A percentile compares a stretch with the other conserved stretches of the same genome.
phyloP scores from a whole-genome alignment of 2,329 filamentous ascomycete genomes.

The Ceratocystis lukuohia region DNA sequence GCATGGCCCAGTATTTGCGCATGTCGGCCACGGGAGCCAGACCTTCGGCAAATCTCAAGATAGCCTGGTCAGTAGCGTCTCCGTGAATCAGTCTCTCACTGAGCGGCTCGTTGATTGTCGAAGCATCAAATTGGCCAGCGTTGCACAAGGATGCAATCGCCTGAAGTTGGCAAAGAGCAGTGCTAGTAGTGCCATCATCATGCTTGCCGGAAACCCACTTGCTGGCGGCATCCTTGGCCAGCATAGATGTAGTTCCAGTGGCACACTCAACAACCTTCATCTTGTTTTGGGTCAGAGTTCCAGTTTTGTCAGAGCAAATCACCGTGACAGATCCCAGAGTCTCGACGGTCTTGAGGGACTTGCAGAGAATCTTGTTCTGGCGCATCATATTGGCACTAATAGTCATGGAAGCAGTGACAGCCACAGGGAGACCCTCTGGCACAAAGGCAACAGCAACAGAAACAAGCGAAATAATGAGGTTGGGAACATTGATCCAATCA shows the following conservation, averaged over 20 bases:
- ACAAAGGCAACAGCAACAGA: constrained; percentile 96
- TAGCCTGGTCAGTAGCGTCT: constrained; percentile 87
- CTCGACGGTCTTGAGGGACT: constrained; percentile 91
- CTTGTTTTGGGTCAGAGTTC: constrained; percentile 94
- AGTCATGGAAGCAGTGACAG: constrained; percentile 94
- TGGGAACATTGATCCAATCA: constrained; percentile 98
- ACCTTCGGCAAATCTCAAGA: constrained; percentile 86
- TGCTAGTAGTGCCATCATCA: constrained; percentile 50
- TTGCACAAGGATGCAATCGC: constrained; percentile 72
- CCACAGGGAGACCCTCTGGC: constrained; percentile 90
- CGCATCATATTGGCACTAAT: constrained; percentile 98
- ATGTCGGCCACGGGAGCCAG: constrained; percentile 63
- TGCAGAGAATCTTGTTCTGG: constrained; percentile 91
- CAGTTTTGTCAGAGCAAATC: constrained; percentile 98
- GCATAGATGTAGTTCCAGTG: constrained; percentile 73
- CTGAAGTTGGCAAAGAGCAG: constrained; percentile 65
- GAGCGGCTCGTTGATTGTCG: constrained; percentile 63
- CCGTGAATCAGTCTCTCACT: constrained; percentile 67
- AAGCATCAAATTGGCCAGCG: constrained; percentile 51
- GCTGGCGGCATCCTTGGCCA: constrained; percentile 62
- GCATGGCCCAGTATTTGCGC: constrained; percentile 41
- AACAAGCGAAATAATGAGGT: constrained; percentile 49
- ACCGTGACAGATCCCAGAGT: constrained; percentile 97
- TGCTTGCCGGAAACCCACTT: constrained; percentile 56
- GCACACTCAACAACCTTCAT: constrained; percentile 97